Evolutionary conservation across 495 filamentous ascomycete species (phyloP), one percentile per base, ranked within the genome.

Genomic region (Penicillium canescens): DNA sequence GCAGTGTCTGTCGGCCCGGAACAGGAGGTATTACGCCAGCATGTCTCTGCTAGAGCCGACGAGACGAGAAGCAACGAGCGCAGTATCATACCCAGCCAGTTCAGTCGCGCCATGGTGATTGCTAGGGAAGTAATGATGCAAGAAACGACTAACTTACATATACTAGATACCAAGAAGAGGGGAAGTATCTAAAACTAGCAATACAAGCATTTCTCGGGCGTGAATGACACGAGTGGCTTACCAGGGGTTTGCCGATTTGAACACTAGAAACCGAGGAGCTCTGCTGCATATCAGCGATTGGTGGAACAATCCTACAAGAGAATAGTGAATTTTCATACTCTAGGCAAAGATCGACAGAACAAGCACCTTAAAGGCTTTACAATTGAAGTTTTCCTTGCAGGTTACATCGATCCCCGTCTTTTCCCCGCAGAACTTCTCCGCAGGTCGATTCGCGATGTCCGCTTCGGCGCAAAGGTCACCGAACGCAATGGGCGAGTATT

Each of bases 1-100:
- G 80, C 75, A 23, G 72, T 50, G 11, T 73, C 54, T 12, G 63
- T 54, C 23, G 82, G 77, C 0, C 82, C 81, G 20, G 76, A 77
- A 52, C 84, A 87, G 35, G 71, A 61, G 6, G 78, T 82, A 45
- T 81, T 62, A 45, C 78, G 68, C 84, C 83, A 87, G 58, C 84
- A 87, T 31, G 42, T 57, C 33, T 73, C 60, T 4, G 76, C 71
- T 12, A 52, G 36, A 9, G 45, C 63, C 20, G 46, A 14, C 13
- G 57, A 44, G 34, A 60, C 35, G 4, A 67, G 39, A 41, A 52
- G 54, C 36, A 65, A 51, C 2, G 62, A 26, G 20, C 55, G 40
- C n/a, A 66, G 14, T 14, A 67, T 12, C 9, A 57, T 13, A 21
- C 14, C 18, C 18, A 46, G 35, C 56, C 62, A 68, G 33, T 49